Evolutionary conservation across 495 filamentous ascomycete species (phyloP).

Genomic region (Cercophora samala): DNA sequence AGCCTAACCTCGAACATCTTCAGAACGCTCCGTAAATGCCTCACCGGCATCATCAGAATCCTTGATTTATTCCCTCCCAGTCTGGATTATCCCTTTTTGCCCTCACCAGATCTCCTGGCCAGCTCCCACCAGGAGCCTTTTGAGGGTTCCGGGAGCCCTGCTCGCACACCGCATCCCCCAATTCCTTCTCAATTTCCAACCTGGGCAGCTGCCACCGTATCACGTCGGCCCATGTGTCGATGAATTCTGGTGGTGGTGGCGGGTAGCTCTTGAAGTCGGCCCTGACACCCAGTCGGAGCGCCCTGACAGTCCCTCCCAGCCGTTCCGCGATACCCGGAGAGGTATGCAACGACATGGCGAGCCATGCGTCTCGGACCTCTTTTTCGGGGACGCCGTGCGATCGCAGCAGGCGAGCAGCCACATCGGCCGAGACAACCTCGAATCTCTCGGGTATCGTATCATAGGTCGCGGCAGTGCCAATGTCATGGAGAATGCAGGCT

Average conservation of each 20-base stretch:
- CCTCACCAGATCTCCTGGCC: conserved; percentile 36
- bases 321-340: conserved; percentile 45
- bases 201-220: conserved; percentile 36
- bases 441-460: conserved; percentile 42
- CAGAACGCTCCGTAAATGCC: not conserved
- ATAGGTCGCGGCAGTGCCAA: conserved; percentile 38
- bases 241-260: conserved; percentile 3
- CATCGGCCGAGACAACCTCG: conserved; percentile 48
- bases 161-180: conserved; percentile 45
- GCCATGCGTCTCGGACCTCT: conserved; percentile 42
- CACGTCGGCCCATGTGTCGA: conserved; percentile 14
- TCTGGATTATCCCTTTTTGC: conserved; percentile 31
- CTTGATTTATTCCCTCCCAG: conserved; percentile 41
- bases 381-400: conserved; percentile 27
- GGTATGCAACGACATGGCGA: conserved; percentile 46
- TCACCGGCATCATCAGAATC: conserved; percentile 28
- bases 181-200: conserved; percentile 43
- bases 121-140: conserved; percentile 42
- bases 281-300: conserved; percentile 39
- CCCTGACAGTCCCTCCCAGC: conserved; percentile 34
- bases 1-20: not conserved
- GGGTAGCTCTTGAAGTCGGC: conserved; percentile 41
- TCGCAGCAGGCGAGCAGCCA: conserved; percentile 34
- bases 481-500: conserved; percentile 47
- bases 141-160: conserved; percentile 37